Percentiles rank a stretch among this genome's conserved stretches.
Conservation (phyloP, 2,329 filamentous ascomycete genomes). For the Gnomoniopsis smithogilvyi region DNA sequence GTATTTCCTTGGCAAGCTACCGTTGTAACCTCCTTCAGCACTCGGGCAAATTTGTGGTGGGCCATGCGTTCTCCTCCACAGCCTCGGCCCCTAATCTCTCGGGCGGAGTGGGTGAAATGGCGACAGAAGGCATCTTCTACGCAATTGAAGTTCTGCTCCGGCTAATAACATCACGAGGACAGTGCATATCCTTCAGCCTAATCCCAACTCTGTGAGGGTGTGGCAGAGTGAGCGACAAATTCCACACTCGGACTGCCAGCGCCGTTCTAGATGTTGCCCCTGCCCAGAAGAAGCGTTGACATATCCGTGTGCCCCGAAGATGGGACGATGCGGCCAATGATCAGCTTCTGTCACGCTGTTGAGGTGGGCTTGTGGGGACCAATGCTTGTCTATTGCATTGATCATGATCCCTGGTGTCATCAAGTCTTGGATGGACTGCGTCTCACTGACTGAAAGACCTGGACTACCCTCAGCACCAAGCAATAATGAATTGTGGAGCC, state of each 20-base stretch:
- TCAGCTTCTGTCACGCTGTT: neutral
- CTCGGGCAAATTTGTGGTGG: neutral
- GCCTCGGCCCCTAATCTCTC: neutral
- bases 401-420: neutral
- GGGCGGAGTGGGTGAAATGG: neutral
- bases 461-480: too few relatives aligned
- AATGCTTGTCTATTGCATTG: neutral
- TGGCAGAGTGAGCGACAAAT: too few relatives aligned
- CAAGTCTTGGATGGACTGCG: neutral
- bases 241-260: neutral
- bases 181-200: neutral
- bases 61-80: neutral
- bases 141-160: neutral
- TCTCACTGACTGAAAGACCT: neutral
- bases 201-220: neutral
- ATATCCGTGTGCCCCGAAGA: neutral
- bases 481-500: neutral
- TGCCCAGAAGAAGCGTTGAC: neutral
- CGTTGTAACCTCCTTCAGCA: neutral
- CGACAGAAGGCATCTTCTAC: neutral
- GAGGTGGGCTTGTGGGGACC: neutral
- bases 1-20: neutral
- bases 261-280: neutral
- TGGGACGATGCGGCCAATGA: neutral
- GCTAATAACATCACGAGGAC: neutral